phyloP scores from a whole-genome alignment of 495 filamentous ascomycete genomes.

The Aspergillus coremiiformis region DNA sequence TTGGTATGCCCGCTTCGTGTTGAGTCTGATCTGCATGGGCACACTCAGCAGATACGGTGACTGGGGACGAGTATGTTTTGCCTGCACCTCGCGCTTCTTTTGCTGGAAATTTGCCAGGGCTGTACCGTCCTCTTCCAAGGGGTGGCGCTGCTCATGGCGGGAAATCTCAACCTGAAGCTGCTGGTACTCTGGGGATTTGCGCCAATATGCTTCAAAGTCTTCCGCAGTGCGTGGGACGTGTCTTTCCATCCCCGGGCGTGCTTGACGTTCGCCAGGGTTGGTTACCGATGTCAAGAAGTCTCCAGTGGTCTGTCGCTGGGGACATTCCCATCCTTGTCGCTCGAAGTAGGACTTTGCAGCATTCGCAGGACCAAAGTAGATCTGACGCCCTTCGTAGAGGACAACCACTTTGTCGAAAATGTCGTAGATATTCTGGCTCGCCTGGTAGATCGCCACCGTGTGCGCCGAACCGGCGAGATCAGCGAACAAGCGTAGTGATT shows the following conservation, averaged over 20 bases:
- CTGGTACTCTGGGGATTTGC: conserved; percentile 40
- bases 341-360: conserved; percentile 53
- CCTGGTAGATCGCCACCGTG: conserved; percentile 73
- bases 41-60: conserved; percentile 35
- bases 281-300: conserved; percentile 69
- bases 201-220: conserved; percentile 57
- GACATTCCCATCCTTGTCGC: conserved; percentile 48
- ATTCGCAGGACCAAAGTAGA: conserved; percentile 51
- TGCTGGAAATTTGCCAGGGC: conserved; percentile 19
- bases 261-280: conserved; percentile 50
- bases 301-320: conserved; percentile 50
- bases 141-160: conserved; percentile 33
- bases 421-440: conserved; percentile 70
- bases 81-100: conserved; percentile 21
- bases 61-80: conserved; percentile 25
- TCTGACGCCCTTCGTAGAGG: conserved; percentile 54
- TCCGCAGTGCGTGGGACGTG: conserved; percentile 59
- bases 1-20: conserved; percentile 41
- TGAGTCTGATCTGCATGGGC: conserved; percentile 38
- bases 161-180: conserved; percentile 40
- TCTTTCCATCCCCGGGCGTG: conserved; percentile 51
- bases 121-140: conserved; percentile 8
- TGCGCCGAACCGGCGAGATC: conserved; percentile 64
- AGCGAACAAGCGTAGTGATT: conserved; percentile 61
- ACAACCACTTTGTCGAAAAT: conserved; percentile 53